Percentiles rank a stretch among this genome's conserved stretches.
Evolutionary conservation across 495 filamentous ascomycete genomes (phyloP).

Genomic region (Podospora conica): DNA sequence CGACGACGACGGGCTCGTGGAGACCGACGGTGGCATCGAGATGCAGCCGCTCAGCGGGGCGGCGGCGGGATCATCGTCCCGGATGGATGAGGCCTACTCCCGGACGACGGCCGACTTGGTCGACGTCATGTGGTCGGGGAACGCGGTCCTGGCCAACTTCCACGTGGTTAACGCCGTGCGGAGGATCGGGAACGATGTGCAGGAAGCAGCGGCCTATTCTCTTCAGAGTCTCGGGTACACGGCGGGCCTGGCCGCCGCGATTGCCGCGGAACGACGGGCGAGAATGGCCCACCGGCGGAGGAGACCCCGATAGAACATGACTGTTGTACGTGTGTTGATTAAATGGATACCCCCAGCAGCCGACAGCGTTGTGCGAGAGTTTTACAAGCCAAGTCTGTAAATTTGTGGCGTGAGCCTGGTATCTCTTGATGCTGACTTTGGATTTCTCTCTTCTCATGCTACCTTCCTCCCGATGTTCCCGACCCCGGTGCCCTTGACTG

Average conservation of each 20-base stretch:
- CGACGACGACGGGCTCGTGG: constrained; percentile 24
- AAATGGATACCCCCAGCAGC: background rate
- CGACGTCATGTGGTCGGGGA: constrained; percentile 60
- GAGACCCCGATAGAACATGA: constrained; percentile 15
- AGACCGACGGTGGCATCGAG: constrained; percentile 42
- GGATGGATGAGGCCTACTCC: constrained; percentile 42
- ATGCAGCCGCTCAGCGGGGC: constrained; percentile 35
- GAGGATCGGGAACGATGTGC: constrained; percentile 54
- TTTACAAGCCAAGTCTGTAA: background rate
- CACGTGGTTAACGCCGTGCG: constrained; percentile 60
- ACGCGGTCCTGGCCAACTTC: constrained; percentile 62
- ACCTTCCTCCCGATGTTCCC: constrained; percentile 95
- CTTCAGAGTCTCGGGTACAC: constrained; percentile 46
- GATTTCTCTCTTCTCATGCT: constrained; percentile 48
- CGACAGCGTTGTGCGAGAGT: background rate
- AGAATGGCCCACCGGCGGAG: constrained; percentile 21
- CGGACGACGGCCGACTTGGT: constrained; percentile 40
- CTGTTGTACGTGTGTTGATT: background rate
- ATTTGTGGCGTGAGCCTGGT: background rate
- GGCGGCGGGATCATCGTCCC: constrained; percentile 28
- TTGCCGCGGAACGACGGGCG: constrained; percentile 40
- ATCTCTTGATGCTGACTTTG: background rate
- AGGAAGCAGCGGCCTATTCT: constrained; percentile 44
- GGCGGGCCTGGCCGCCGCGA: constrained; percentile 39
- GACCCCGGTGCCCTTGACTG: constrained; percentile 87